Evolutionary conservation across 1,284 basidiomycete genomes (phyloP).

Genomic region (Melanopsichium pennsylvanicum): DNA sequence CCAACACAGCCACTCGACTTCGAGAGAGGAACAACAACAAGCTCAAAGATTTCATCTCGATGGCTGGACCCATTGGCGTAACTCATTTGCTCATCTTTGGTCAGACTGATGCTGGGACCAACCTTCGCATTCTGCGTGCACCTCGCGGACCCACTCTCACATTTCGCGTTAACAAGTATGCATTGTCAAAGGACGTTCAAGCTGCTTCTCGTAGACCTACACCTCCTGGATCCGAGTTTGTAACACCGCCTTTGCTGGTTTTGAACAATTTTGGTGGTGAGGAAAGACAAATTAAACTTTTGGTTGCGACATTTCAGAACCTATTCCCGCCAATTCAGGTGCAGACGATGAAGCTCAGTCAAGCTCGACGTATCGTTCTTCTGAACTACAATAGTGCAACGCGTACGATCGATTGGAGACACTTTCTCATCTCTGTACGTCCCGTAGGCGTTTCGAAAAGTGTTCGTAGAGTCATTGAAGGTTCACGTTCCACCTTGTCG

Average conservation of each 20-base stretch:
- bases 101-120: slow-evolving; percentile 72
- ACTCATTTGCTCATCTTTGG: slow-evolving; percentile 89
- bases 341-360: slow-evolving; percentile 67
- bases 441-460: slow-evolving; percentile 91
- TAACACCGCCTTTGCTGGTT: slow-evolving; percentile 79
- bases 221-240: slow-evolving; percentile 79
- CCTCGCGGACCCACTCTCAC: slow-evolving; percentile 92
- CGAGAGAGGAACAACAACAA: slow-evolving; percentile 88
- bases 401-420: slow-evolving; percentile 88
- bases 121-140: slow-evolving; percentile 84
- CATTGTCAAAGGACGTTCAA: slow-evolving; percentile 82
- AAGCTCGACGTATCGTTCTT: slow-evolving; percentile 81
- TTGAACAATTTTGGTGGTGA: slow-evolving; percentile 75
- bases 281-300: slow-evolving; percentile 72
- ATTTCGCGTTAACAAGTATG: slow-evolving; percentile 91
- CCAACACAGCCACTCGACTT: slow-evolving; percentile 91
- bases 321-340: slow-evolving; percentile 86
- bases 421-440: slow-evolving; percentile 94
- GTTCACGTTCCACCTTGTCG: slow-evolving; percentile 66
- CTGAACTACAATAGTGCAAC: slow-evolving; percentile 87
- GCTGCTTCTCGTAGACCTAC: slow-evolving; percentile 75
- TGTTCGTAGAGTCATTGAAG: slow-evolving; percentile 87
- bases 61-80: slow-evolving; percentile 89
- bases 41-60: slow-evolving; percentile 90
- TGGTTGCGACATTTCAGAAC: slow-evolving; percentile 85